A percentile compares a stretch with the other conserved stretches of the same genome.
These are phyloP conservation scores for Scleroderma bovista DNA, from an alignment of 768 basidiomycete species.

Conservation along the genomic window DNA sequence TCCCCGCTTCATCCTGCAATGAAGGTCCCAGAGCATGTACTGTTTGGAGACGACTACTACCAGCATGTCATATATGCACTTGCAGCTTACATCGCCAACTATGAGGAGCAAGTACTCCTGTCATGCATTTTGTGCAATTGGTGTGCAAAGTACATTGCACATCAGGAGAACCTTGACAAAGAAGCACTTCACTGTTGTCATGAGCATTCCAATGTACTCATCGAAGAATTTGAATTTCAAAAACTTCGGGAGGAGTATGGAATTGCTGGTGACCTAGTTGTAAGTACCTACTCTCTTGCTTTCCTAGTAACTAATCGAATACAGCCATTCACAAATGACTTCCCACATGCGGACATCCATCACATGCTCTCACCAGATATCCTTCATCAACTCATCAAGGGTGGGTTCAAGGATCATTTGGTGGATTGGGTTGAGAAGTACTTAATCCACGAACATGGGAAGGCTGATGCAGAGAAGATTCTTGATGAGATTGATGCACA, in stretches of 20 bases:
- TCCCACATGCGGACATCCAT: slow-evolving; percentile 30
- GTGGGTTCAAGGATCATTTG: slow-evolving; percentile 39
- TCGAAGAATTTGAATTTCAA: slow-evolving; percentile 3
- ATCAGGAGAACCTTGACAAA: background rate
- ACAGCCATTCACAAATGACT: background rate
- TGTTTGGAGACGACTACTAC: slow-evolving; percentile 16
- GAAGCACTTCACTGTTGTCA: slow-evolving; percentile 3
- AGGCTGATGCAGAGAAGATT: background rate
- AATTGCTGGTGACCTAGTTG: background rate
- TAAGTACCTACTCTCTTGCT: background rate
- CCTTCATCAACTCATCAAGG: slow-evolving; percentile 45
- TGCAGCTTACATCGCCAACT: slow-evolving; percentile 9
- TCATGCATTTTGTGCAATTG: slow-evolving; percentile 11
- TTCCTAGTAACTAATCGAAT: background rate
- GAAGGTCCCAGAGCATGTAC: slow-evolving; percentile 8
- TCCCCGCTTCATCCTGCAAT: slow-evolving; percentile 7
- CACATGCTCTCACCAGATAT: slow-evolving; percentile 31
- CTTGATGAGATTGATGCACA: background rate
- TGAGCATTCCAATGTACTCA: slow-evolving; percentile 15
- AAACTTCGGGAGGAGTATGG: slow-evolving; percentile 19
- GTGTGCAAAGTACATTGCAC: slow-evolving; percentile 12
- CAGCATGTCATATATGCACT: slow-evolving; percentile 7
- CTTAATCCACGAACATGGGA: background rate
- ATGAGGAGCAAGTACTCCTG: slow-evolving; percentile 14
- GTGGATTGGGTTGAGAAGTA: slow-evolving; percentile 26